A percentile compares a stretch with the other conserved stretches of the same genome.
These are phyloP conservation scores for Aspergillus sp. DNA, from an alignment of 2,329 filamentous ascomycete genomes.

Conservation along the genomic window DNA sequence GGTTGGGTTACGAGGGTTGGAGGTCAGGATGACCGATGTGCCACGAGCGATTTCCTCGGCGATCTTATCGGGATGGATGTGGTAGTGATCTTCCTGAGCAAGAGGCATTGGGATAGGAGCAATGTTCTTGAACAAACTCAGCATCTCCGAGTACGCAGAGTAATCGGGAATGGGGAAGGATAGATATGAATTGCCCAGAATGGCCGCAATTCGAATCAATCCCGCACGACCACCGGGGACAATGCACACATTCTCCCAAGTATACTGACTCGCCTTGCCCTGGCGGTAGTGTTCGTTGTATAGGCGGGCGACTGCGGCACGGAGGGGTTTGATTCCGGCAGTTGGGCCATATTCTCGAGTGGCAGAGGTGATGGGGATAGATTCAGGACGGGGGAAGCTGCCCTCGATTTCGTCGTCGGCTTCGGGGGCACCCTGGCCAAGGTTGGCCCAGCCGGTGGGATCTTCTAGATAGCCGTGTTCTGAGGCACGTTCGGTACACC, in stretches of 20 bases:
- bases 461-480: constrained; percentile 87
- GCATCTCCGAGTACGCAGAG: constrained; percentile 97
- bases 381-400: constrained; percentile 78
- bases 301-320: constrained; percentile 83
- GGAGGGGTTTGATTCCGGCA: constrained; percentile 85
- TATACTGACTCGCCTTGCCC: constrained; percentile 86
- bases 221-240: constrained; percentile 91
- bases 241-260: constrained; percentile 96
- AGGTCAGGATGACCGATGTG: constrained; percentile 85
- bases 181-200: constrained; percentile 87
- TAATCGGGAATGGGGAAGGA: constrained; percentile 95
- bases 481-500: constrained; percentile 69
- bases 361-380: constrained; percentile 73
- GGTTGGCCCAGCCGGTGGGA: constrained; percentile 82
- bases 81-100: constrained; percentile 81
- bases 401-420: constrained; percentile 90
- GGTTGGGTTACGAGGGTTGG: constrained; percentile 92
- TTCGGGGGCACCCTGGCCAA: constrained; percentile 91
- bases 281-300: constrained; percentile 92
- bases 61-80: constrained; percentile 91
- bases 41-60: constrained; percentile 85
- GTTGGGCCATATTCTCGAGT: constrained; percentile 91
- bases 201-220: constrained; percentile 89
- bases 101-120: constrained; percentile 84
- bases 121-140: constrained; percentile 92